Evolutionary conservation across 2,329 filamentous ascomycete genomes (phyloP), one percentile per base, ranked within the genome.

Genomic region (Fusarium scirpi): DNA sequence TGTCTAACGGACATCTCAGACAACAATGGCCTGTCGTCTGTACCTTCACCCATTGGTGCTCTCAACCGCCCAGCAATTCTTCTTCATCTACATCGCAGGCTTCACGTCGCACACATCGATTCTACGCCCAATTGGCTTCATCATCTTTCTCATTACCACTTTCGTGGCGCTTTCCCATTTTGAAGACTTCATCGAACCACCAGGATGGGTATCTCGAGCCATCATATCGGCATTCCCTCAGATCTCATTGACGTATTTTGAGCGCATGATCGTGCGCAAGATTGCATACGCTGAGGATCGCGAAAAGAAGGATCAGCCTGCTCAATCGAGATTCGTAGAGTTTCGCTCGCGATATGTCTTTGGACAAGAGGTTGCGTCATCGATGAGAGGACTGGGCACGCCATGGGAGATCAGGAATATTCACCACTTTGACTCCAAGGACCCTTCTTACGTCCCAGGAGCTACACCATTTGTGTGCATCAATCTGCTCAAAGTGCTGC

Each of bases 31-130:
- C 34, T 72, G 66, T 8, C 53, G 30, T 7, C 49, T 72, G 32
- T 67, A 65, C 27, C 53, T 72, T 38, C 66, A 72, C 46, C 70
- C 70, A 11, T 22, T 72, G 44, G 43, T 58, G 27, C 65, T 72
- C 41, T 72, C 69, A 15, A 70, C 69, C 9, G 59, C 43, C 0
- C 70, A 72, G 41, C 70, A 72, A 30, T 72, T 72, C 57, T 64
- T 72, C 57, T 72, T 72, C 49, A 72, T 72, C n/a, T 72, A 67
- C 18, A 62, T 72, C 27, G 70, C 70, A 5, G 70, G 70, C 41
- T 71, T 71, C 51, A 71, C 68, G 8, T 58, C 69, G 5, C 55
- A 43, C 10, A 58, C 52, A 8, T 71, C 70, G 11, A n/a, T 66
- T 1, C 48, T 72, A 7, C 70, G 70, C 1, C 69, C 69, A 55